These are phyloP conservation scores for Chaetoceros tenuissimus DNA, from an alignment of 108 stramenopile genomes.

Conservation along the genomic window DNA sequence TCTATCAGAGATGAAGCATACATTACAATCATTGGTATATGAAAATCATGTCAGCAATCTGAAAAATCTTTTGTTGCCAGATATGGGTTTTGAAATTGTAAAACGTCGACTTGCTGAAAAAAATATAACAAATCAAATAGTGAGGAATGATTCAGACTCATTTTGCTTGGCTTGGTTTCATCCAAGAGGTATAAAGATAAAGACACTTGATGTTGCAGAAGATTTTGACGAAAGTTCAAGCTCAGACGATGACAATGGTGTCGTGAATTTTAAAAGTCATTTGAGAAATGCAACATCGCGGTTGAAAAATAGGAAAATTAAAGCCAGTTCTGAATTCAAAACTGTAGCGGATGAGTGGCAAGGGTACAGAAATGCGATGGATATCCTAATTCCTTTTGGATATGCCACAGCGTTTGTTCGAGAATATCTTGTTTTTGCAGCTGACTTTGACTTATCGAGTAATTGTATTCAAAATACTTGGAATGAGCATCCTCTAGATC, in stretches of 20 bases:
- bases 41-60: no score
- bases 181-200: conserved; percentile 55
- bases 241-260: neutral
- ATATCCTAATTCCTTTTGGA: conserved; percentile 66
- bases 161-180: conserved; percentile 79
- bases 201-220: conserved; percentile 14
- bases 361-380: conserved; percentile 48
- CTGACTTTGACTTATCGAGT: neutral
- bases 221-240: conserved; percentile 12
- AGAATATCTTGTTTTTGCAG: conserved; percentile 18
- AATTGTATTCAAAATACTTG: neutral
- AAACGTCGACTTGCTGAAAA: neutral
- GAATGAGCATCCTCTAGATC: neutral
- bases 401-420: conserved; percentile 43
- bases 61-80: conserved; percentile 7
- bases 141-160: conserved; percentile 16
- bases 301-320: neutral
- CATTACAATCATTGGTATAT: no score
- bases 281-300: neutral
- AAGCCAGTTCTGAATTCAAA: neutral
- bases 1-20: conserved; percentile 9
- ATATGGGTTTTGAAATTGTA: neutral
- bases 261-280: neutral
- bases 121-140: neutral
- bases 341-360: conserved; percentile 39